These are phyloP conservation scores for Colletotrichum simmondsii DNA, from an alignment of 2,329 filamentous ascomycete species.

Conservation along the genomic window DNA sequence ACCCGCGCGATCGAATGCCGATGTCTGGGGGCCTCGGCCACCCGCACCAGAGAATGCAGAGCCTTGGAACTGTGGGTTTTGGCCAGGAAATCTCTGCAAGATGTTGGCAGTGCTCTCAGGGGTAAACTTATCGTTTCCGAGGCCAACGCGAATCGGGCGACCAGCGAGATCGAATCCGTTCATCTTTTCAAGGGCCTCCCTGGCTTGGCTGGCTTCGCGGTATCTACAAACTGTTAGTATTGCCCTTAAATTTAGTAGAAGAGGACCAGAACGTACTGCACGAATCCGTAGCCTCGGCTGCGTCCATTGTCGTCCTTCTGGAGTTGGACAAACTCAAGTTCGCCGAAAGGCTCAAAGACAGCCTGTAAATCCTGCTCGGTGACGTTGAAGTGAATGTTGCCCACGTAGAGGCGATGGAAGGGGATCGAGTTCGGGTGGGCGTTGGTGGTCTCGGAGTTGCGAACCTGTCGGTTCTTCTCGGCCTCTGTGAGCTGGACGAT, in stretches of 20 bases:
- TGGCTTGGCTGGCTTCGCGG: conserved; percentile 88
- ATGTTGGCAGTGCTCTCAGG: conserved; percentile 94
- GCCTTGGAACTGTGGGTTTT: conserved; percentile 83
- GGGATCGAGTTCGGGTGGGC: conserved; percentile 84
- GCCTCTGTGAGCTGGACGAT: conserved; percentile 99
- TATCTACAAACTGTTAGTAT: conserved; percentile 72
- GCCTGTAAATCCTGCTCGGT: conserved; percentile 95
- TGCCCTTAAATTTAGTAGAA: neutral
- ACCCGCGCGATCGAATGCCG: conserved; percentile 90
- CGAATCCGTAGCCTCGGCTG: conserved; percentile 96
- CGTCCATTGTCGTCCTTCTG: conserved; percentile 94
- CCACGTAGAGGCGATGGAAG: conserved; percentile 97
- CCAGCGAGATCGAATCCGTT: conserved; percentile 98
- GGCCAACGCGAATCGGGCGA: conserved; percentile 96
- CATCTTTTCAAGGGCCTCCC: conserved; percentile 97
- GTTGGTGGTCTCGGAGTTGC: conserved; percentile 77
- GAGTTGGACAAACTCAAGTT: conserved; percentile 96
- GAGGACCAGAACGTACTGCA: conserved; percentile 77
- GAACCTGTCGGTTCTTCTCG: conserved; percentile 98
- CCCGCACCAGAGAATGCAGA: conserved; percentile 92
- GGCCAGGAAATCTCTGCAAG: conserved; percentile 89
- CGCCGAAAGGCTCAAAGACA: conserved; percentile 97
- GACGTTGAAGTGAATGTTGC: conserved; percentile 99
- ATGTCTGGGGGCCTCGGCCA: conserved; percentile 85
- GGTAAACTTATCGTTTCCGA: conserved; percentile 99